phyloP scores from a whole-genome alignment of 202 grass and related monocot genomes.

The Panicum virgatum region DNA sequence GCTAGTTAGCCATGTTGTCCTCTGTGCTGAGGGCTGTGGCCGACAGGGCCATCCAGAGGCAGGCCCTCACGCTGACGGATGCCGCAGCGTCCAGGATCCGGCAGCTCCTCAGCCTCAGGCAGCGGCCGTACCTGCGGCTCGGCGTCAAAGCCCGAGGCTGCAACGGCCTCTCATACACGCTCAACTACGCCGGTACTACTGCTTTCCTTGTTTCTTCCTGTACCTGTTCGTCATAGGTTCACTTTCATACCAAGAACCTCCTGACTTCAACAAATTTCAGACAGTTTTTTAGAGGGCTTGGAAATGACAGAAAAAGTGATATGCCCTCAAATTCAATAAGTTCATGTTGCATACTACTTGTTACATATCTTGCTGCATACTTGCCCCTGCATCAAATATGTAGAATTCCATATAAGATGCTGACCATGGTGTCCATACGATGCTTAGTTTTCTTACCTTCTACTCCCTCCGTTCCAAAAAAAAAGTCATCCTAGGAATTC shows the following conservation, averaged over 20 bases:
- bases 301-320: background rate
- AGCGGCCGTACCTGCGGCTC: constrained; percentile 63
- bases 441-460: background rate
- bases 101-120: constrained; percentile 71
- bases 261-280: background rate
- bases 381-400: background rate
- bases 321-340: background rate
- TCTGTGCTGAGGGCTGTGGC: constrained; percentile 60
- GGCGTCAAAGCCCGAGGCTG: constrained; percentile 81
- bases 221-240: background rate
- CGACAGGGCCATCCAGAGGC: constrained; percentile 52
- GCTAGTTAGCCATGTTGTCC: constrained; percentile 34
- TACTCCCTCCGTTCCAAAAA: no score
- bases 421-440: background rate
- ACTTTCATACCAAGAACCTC: background rate
- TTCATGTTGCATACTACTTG: background rate
- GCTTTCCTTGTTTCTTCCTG: background rate
- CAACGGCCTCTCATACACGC: constrained; percentile 91
- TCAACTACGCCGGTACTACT: constrained; percentile 75
- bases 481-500: no score
- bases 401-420: background rate
- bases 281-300: background rate
- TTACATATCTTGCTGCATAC: background rate
- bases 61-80: constrained; percentile 68
- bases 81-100: constrained; percentile 59